Conservation (phyloP, 192 early-diverging fungal genomes). For the Chytriomyces confervae region DNA sequence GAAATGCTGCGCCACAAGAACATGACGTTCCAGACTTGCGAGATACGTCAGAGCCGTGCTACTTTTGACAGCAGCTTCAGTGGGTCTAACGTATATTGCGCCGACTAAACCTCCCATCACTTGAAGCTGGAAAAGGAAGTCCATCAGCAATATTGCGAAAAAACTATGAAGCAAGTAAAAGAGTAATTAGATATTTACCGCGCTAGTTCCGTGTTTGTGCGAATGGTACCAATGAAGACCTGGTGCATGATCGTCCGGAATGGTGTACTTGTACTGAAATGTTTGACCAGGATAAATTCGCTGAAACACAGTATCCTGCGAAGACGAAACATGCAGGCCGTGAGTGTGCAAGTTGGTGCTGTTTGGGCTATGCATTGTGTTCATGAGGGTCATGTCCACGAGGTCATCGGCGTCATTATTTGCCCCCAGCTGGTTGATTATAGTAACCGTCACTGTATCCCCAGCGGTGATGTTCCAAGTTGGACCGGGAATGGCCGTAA, state of each 20-base stretch:
- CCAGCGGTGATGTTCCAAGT: conserved; percentile 8
- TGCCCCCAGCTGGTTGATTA: background rate
- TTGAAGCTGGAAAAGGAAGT: background rate
- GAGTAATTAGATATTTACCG: background rate
- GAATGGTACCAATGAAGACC: background rate
- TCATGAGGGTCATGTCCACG: background rate
- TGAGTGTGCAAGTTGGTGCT: conserved; percentile 1
- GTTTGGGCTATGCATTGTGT: conserved; percentile 11
- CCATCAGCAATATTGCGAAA: no score
- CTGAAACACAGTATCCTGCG: background rate
- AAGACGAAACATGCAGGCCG: background rate
- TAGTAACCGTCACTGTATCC: background rate
- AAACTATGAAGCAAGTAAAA: no score
- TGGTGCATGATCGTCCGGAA: background rate
- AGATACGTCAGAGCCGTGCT: background rate
- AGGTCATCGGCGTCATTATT: conserved; percentile 3
- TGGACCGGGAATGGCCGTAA: background rate
- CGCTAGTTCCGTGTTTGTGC: background rate
- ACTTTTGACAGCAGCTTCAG: background rate
- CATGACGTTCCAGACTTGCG: background rate
- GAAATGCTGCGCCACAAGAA: background rate
- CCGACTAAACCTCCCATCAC: conserved; percentile 2
- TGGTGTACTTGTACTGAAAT: background rate
- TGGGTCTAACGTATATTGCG: background rate
- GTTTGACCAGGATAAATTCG: background rate